Percentiles rank a stretch among this genome's conserved stretches.
Conservation (phyloP, 1,139 yeast genomes). For the Taphrina betulina region DNA sequence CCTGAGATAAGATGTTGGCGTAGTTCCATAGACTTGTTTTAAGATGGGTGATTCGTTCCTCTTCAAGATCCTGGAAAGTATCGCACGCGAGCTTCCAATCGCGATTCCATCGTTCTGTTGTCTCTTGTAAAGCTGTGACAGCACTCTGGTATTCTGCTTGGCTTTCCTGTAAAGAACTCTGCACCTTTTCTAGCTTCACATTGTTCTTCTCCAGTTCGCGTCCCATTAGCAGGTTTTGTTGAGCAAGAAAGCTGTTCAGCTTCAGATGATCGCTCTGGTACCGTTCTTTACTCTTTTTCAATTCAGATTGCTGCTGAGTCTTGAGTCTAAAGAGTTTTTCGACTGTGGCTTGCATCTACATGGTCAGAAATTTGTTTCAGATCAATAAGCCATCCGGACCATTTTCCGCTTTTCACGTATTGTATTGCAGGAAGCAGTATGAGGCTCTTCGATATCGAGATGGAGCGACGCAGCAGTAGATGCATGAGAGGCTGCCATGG, state of each 20-base stretch:
- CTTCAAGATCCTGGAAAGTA: conserved; percentile 70
- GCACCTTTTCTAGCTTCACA: conserved; percentile 59
- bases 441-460: conserved; percentile 50
- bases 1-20: conserved; percentile 71
- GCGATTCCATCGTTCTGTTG: conserved; percentile 68
- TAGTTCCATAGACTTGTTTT: conserved; percentile 80
- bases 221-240: conserved; percentile 73
- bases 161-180: conserved; percentile 47
- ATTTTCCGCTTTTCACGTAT: conserved; percentile 52
- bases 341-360: conserved; percentile 40
- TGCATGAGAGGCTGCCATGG: conserved; percentile 52
- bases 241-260: conserved; percentile 59
- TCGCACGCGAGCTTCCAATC: conserved; percentile 77
- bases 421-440: conserved; percentile 48
- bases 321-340: conserved; percentile 50
- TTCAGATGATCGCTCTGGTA: conserved; percentile 62
- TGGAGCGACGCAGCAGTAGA: conserved; percentile 50
- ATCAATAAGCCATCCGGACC: conserved; percentile 36
- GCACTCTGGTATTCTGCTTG: conserved; percentile 62
- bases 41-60: conserved; percentile 70
- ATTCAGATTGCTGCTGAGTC: conserved; percentile 44
- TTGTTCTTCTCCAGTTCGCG: conserved; percentile 70
- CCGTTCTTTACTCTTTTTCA: conserved; percentile 48
- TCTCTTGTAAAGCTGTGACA: conserved; percentile 59
- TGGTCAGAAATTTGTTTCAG: not conserved